Evolutionary conservation across 1,139 yeast genomes (phyloP).

Genomic region (Saccharomyces hybrid): DNA sequence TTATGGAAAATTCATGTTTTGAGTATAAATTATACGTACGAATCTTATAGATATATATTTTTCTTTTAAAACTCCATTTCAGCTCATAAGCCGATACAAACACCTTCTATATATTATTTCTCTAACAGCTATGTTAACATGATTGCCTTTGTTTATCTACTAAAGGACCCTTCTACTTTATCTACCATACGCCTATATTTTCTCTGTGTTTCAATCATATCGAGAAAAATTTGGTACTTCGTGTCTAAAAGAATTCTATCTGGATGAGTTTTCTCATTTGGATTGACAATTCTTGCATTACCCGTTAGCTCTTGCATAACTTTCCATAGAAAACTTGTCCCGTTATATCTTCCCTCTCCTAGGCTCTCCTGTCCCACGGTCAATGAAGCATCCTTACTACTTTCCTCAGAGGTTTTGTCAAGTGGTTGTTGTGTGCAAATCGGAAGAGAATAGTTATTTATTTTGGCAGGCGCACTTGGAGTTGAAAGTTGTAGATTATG

Average conservation of each 20-base stretch:
- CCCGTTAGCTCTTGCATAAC: conserved; percentile 82
- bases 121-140: not conserved
- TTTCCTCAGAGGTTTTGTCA: not conserved
- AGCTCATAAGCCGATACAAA: not conserved
- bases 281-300: conserved; percentile 69
- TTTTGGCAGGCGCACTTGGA: not conserved
- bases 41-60: not conserved
- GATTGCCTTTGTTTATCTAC: not conserved
- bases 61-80: not conserved
- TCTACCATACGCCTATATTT: conserved; percentile 68
- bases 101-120: not conserved
- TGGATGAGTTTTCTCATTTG: conserved; percentile 48
- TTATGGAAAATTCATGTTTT: not conserved
- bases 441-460: not conserved
- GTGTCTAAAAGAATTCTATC: conserved; percentile 66
- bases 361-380: not conserved
- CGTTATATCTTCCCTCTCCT: conserved; percentile 38
- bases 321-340: conserved; percentile 50
- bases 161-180: conserved; percentile 19
- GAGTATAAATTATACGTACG: not conserved
- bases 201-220: conserved; percentile 76
- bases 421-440: not conserved
- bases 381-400: not conserved
- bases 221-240: conserved; percentile 78
- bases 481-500: not conserved